Conservation (phyloP, 2,329 filamentous ascomycete species). For the Tolypocladium guangdongense region DNA sequence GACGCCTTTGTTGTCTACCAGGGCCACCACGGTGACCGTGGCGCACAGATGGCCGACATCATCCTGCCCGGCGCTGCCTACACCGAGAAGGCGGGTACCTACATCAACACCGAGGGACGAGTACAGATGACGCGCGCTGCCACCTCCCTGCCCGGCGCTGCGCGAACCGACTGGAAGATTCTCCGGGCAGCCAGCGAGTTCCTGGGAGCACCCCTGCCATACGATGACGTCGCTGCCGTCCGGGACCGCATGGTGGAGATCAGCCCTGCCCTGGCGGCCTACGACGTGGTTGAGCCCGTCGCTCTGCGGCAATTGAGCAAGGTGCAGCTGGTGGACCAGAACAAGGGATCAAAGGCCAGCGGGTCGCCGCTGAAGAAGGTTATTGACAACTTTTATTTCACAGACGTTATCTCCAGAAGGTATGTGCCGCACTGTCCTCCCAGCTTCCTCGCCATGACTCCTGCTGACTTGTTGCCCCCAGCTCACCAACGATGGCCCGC, state of each 20-base stretch:
- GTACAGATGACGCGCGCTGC: slow-evolving; percentile 89
- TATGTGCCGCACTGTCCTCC: slow-evolving; percentile 32
- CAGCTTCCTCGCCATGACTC: slow-evolving; percentile 1
- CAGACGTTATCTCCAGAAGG: slow-evolving; percentile 93
- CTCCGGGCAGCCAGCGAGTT: slow-evolving; percentile 88
- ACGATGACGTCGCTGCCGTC: slow-evolving; percentile 82
- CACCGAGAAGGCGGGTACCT: slow-evolving; percentile 93
- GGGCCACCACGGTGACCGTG: slow-evolving; percentile 91
- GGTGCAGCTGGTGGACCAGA: slow-evolving; percentile 91
- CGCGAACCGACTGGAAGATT: slow-evolving; percentile 98
- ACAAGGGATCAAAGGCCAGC: slow-evolving; percentile 71
- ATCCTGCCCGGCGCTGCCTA: slow-evolving; percentile 91
- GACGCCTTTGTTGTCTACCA: slow-evolving; percentile 96
- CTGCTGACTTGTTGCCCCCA: slow-evolving; percentile 26
- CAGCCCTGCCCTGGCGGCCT: slow-evolving; percentile 76
- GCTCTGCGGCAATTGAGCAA: slow-evolving; percentile 69
- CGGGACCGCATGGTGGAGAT: slow-evolving; percentile 94
- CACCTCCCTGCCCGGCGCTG: slow-evolving; percentile 76
- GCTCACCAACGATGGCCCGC: slow-evolving; percentile 96
- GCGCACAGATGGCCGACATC: slow-evolving; percentile 86
- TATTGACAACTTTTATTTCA: slow-evolving; percentile 97
- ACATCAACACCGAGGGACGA: slow-evolving; percentile 95
- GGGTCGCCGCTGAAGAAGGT: slow-evolving; percentile 70
- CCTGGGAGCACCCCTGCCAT: slow-evolving; percentile 74
- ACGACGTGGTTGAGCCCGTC: slow-evolving; percentile 82